A percentile compares a stretch with the other conserved stretches of the same genome.
phyloP scores from a whole-genome alignment of 1,284 basidiomycete species.

The Cutaneotrichosporon daszewskae region DNA sequence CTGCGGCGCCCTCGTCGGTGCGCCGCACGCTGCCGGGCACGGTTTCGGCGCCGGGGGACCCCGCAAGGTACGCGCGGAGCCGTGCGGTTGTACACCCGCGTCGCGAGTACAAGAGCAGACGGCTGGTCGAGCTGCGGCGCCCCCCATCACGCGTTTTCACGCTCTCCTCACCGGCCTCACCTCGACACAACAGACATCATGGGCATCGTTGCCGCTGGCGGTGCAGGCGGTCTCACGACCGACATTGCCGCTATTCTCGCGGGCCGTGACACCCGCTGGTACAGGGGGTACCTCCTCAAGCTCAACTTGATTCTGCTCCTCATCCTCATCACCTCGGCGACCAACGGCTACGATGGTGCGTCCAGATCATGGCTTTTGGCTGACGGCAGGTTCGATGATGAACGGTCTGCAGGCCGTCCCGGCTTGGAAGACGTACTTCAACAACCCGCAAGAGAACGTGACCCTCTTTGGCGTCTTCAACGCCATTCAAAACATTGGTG shows the following conservation, averaged over 20 bases:
- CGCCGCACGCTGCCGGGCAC: too few relatives aligned
- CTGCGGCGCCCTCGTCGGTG: too few relatives aligned
- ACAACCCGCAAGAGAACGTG: conserved; percentile 2
- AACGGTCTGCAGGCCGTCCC: conserved; percentile 19
- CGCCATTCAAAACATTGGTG: conserved; percentile 27
- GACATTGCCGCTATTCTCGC: conserved; percentile 8
- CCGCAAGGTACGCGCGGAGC: too few relatives aligned
- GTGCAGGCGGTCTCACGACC: background rate
- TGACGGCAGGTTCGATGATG: conserved; percentile 27
- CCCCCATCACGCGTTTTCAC: too few relatives aligned
- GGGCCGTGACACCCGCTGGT: conserved; percentile 32
- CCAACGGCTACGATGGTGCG: conserved; percentile 25
- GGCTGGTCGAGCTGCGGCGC: too few relatives aligned
- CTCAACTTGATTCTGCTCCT: conserved; percentile 28
- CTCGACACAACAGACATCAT: too few relatives aligned
- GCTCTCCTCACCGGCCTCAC: too few relatives aligned
- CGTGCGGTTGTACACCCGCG: too few relatives aligned
- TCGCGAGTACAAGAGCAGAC: too few relatives aligned
- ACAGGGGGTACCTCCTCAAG: conserved; percentile 21
- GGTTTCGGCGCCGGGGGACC: too few relatives aligned
- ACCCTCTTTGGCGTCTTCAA: conserved; percentile 25
- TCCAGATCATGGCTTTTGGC: too few relatives aligned
- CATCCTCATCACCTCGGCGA: conserved; percentile 28
- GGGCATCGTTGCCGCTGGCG: conserved; percentile 7
- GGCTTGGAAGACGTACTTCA: conserved; percentile 10